Base-by-base conservation (phyloP, 495 filamentous ascomycete genomes). In the Penicillium lagena region DNA sequence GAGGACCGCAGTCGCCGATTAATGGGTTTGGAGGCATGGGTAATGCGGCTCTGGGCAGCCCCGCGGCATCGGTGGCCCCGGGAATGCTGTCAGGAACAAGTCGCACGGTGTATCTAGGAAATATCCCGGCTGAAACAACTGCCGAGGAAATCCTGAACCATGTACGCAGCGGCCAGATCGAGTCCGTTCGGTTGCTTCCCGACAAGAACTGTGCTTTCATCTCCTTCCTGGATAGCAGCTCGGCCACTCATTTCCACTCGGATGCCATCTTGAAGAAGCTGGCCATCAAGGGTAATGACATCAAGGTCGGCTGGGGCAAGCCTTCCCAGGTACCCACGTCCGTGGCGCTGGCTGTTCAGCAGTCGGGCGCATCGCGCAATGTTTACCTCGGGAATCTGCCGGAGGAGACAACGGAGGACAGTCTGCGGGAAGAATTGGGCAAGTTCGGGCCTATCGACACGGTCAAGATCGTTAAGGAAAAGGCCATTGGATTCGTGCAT, bases 171-270 rank as follows among this genome's bases (percentile, higher is more conserved):
- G 93, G 93, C 30, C 94, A 96, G 56, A 98, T 98, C 64, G 93
- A 98, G 72, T 97, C 94, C 17, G 93, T 97, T 32, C 83, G 93
- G 49, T 76, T 97, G 51, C 78, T 98, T 31, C 88, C 90, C 12
- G 93, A 98, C 70, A 98, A 97, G 86, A 98, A 97, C 74, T 98
- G 93, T 66, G 93, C 93, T 47, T 98, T 98, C 73, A 98, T 98
- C 58, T 98, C 93, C 10, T 98, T 98, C 69, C 74, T 97, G 51
- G 93, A 98, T 58, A 87, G 89, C 50, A 91, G 88, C 70, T 95
- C 94, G 27, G 93, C 93, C 37, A 96, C 90, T 15, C 93, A 98
- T 64, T 98, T 98, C 70, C 93, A 98, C 72, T 98, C 93, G 27
- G 93, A 98, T 75, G 93, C 93, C 45, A 97, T 98, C 59, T 79